Percentiles rank a stretch among this genome's conserved stretches.
Evolutionary conservation across 73 alveolate genomes (phyloP).

Genomic region (Symbiodinium natans): DNA sequence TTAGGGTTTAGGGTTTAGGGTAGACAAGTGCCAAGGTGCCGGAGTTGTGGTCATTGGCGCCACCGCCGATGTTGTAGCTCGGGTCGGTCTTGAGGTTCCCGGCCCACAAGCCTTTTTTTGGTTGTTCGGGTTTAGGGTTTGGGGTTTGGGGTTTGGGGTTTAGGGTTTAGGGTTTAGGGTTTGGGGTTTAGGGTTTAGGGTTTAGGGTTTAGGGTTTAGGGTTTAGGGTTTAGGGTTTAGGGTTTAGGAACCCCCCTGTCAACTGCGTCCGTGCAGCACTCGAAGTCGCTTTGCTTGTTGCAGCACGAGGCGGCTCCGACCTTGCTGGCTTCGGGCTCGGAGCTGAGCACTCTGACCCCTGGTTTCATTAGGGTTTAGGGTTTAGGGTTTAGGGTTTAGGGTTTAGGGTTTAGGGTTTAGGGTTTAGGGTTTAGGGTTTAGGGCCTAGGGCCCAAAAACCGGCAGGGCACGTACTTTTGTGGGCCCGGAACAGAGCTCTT

Average conservation of each 20-base stretch:
- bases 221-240: not conserved
- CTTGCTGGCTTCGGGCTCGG: not conserved
- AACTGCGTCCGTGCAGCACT: not conserved
- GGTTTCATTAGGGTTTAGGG: no score
- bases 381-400: no score
- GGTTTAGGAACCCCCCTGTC: not conserved
- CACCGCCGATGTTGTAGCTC: conserved; percentile 60
- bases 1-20: not conserved
- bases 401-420: no score
- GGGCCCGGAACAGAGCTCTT: no score
- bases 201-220: not conserved
- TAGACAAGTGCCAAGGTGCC: not conserved
- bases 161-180: not conserved
- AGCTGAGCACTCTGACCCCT: no score
- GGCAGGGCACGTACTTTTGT: no score
- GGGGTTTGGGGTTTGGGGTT: not conserved
- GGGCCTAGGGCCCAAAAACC: not conserved
- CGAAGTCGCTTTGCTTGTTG: not conserved
- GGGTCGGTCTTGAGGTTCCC: conserved; percentile 23
- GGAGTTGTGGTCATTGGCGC: conserved; percentile 67
- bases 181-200: not conserved
- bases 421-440: not conserved
- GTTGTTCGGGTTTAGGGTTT: not conserved
- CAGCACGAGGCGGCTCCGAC: not conserved
- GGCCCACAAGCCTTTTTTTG: conserved; percentile 64